Conservation (phyloP, 2,329 filamentous ascomycete genomes). For the Zasmidium cellare region DNA sequence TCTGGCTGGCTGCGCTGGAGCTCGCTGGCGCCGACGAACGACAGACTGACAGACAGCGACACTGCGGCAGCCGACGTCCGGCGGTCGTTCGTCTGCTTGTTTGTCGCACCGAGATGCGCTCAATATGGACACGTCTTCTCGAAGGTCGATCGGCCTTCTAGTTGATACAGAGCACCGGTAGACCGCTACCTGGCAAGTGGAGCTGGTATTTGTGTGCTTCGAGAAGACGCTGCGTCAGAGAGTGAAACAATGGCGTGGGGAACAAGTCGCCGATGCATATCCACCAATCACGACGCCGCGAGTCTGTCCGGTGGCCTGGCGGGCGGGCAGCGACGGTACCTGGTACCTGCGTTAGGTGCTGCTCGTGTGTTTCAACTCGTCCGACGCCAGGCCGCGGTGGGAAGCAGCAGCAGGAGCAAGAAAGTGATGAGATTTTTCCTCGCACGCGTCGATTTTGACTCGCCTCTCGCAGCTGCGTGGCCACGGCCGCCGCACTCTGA, state of each 20-base stretch:
- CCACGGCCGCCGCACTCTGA: conserved; percentile 10
- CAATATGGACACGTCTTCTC: conserved; percentile 14
- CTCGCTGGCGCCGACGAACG: background rate
- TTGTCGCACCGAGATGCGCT: background rate
- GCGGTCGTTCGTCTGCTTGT: background rate
- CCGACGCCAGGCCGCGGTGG: conserved; percentile 9
- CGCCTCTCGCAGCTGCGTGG: conserved; percentile 10
- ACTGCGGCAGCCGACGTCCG: conserved; percentile 4
- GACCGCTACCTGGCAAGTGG: background rate
- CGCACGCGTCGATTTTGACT: conserved; percentile 22
- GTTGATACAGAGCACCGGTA: conserved; percentile 13
- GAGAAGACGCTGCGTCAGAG: conserved; percentile 16
- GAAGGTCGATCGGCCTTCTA: conserved; percentile 19
- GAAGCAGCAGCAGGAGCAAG: conserved; percentile 3
- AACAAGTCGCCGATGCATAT: background rate
- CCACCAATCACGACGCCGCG: background rate
- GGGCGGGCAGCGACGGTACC: conserved; percentile 4
- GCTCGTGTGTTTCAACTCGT: conserved; percentile 22
- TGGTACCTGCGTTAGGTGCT: conserved; percentile 20
- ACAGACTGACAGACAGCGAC: background rate
- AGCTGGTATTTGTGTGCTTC: conserved; percentile 3
- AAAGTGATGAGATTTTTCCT: background rate
- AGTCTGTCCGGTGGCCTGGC: conserved; percentile 2
- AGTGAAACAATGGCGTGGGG: conserved; percentile 26
- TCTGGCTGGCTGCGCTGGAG: background rate